These are phyloP conservation scores for Discostella pseudostelligera DNA, from an alignment of 108 stramenopile genomes.

Conservation along the genomic window DNA sequence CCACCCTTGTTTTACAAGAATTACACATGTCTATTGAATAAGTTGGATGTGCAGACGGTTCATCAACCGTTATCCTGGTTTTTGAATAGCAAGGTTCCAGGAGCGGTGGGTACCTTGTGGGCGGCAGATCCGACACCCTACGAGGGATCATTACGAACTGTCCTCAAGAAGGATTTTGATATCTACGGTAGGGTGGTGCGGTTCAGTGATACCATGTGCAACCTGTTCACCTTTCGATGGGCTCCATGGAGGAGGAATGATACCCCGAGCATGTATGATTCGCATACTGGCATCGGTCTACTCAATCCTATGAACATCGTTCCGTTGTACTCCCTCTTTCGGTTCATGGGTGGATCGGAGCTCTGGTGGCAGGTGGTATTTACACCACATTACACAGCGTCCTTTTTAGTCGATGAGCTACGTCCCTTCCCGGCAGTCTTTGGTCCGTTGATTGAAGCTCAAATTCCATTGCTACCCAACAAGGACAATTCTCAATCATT, in stretches of 20 bases:
- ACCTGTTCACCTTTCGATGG: constrained; percentile 54
- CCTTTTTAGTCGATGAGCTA: constrained; percentile 54
- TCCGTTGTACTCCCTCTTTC: constrained; percentile 49
- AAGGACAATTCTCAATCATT: constrained; percentile 39
- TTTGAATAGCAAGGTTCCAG: constrained; percentile 56
- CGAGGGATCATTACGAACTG: constrained; percentile 48
- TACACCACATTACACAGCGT: constrained; percentile 60
- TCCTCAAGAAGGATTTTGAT: constrained; percentile 50
- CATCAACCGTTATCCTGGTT: constrained; percentile 57
- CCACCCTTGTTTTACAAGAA: constrained; percentile 61
- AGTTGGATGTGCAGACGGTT: constrained; percentile 46
- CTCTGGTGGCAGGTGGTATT: constrained; percentile 58
- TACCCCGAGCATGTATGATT: constrained; percentile 54
- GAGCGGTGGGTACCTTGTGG: constrained; percentile 53
- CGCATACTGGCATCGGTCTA: constrained; percentile 53
- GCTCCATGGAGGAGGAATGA: constrained; percentile 54
- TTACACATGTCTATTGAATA: constrained; percentile 52
- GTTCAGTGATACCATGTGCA: constrained; percentile 38
- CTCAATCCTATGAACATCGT: constrained; percentile 57
- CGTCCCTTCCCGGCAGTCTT: constrained; percentile 59
- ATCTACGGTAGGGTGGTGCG: constrained; percentile 42
- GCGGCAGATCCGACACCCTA: constrained; percentile 51
- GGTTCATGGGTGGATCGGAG: constrained; percentile 47
- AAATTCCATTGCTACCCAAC: constrained; percentile 52
- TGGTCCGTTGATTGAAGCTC: constrained; percentile 59